phyloP scores from a whole-genome alignment of 176 grass and related monocot genomes.

The Oryza glaberrima region DNA sequence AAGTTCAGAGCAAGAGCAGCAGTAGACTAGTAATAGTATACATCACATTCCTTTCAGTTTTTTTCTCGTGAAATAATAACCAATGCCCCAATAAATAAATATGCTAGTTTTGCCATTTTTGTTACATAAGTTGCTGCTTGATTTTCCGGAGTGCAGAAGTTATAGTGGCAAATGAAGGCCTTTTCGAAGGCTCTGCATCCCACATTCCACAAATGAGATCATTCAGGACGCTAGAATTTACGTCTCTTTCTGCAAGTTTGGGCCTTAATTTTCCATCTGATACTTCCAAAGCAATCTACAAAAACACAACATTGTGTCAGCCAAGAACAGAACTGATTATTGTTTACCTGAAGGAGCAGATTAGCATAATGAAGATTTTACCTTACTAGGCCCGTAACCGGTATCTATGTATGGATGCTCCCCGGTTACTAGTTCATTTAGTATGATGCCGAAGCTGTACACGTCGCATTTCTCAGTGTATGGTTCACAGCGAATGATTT shows the following conservation, averaged over 20 bases:
- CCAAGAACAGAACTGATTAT: background rate
- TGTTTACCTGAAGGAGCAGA: background rate
- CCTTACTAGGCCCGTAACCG: conserved; percentile 53
- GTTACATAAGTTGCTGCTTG: conserved; percentile 16
- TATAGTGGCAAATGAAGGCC: conserved; percentile 53
- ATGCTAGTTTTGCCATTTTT: background rate
- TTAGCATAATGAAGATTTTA: background rate
- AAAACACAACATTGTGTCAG: background rate
- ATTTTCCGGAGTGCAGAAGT: conserved; percentile 37
- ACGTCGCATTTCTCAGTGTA: conserved; percentile 76
- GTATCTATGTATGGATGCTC: conserved; percentile 64
- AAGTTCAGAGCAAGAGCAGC: background rate
- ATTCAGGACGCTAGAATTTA: background rate
- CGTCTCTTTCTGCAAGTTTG: conserved; percentile 26
- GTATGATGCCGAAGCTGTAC: conserved; percentile 64
- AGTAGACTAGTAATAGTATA: background rate
- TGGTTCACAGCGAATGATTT: conserved; percentile 65
- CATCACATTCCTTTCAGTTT: background rate
- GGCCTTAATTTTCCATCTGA: conserved; percentile 57
- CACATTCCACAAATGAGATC: conserved; percentile 50
- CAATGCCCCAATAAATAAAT: background rate
- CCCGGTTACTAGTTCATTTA: conserved; percentile 64
- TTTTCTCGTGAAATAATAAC: background rate
- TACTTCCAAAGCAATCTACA: conserved; percentile 65
- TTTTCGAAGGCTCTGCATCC: conserved; percentile 46